These are phyloP conservation scores for Rutstroemia sydowiana DNA, from an alignment of 2,329 filamentous ascomycete species.

Conservation along the genomic window DNA sequence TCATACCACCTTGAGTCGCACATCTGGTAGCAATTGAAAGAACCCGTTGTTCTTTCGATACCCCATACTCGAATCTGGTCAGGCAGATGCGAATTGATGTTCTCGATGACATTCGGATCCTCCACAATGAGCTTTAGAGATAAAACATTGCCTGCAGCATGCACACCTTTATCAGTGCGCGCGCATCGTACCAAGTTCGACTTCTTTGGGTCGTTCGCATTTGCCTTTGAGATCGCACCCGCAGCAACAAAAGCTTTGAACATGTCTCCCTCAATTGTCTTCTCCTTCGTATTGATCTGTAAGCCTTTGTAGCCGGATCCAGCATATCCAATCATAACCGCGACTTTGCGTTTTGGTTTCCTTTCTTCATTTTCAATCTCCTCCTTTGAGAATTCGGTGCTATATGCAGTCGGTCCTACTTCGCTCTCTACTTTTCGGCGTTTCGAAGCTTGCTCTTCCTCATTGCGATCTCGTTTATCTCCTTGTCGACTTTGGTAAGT, in stretches of 20 bases:
- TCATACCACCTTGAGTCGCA: slow-evolving; percentile 97
- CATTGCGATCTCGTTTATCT: slow-evolving; percentile 46
- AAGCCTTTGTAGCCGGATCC: slow-evolving; percentile 96
- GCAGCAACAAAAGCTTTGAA: slow-evolving; percentile 88
- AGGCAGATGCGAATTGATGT: slow-evolving; percentile 80
- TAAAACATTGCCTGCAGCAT: slow-evolving; percentile 91
- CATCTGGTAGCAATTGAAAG: slow-evolving; percentile 89
- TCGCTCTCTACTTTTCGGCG: slow-evolving; percentile 42
- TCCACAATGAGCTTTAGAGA: slow-evolving; percentile 94
- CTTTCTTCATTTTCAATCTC: slow-evolving; percentile 84
- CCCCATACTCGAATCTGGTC: slow-evolving; percentile 94
- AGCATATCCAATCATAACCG: slow-evolving; percentile 90
- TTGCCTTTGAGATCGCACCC: slow-evolving; percentile 91
- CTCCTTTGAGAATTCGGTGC: slow-evolving; percentile 55
- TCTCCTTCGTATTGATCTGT: slow-evolving; percentile 77
- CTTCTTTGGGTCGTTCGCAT: slow-evolving; percentile 94
- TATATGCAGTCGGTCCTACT: slow-evolving; percentile 28
- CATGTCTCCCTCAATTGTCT: slow-evolving; percentile 92
- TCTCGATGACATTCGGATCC: slow-evolving; percentile 77
- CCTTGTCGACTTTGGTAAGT: slow-evolving; percentile 42
- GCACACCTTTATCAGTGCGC: slow-evolving; percentile 93
- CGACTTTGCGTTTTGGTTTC: slow-evolving; percentile 91
- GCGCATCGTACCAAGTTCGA: slow-evolving; percentile 90
- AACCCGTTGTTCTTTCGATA: slow-evolving; percentile 78
- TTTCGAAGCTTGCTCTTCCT: slow-evolving; percentile 45